phyloP scores from a whole-genome alignment of 768 basidiomycete genomes.

The Russula vinacea region DNA sequence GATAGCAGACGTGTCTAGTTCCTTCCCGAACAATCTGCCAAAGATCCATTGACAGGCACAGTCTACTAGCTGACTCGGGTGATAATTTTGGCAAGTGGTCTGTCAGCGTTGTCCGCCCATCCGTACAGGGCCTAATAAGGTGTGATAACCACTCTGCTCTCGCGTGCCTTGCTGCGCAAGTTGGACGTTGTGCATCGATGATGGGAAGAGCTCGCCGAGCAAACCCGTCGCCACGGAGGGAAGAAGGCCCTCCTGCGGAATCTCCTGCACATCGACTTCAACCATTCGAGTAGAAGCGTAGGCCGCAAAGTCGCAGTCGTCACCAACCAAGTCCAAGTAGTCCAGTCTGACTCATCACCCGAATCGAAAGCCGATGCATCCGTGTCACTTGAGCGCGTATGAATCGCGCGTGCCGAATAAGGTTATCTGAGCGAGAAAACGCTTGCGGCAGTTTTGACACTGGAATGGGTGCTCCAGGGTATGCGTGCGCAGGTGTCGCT shows the following conservation, averaged over 20 bases:
- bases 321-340: slow-evolving; percentile 38
- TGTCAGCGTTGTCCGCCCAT: no score
- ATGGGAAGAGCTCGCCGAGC: slow-evolving; percentile 10
- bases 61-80: no score
- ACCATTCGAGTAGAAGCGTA: slow-evolving; percentile 33
- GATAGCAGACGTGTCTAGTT: no score
- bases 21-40: no score
- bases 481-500: slow-evolving; percentile 83
- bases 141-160: slow-evolving; percentile 19
- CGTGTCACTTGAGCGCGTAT: slow-evolving; percentile 46
- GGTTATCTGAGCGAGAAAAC: slow-evolving; percentile 88
- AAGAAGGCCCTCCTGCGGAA: slow-evolving; percentile 27
- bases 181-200: slow-evolving; percentile 22
- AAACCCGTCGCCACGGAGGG: slow-evolving; percentile 12
- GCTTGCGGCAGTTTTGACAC: slow-evolving; percentile 71
- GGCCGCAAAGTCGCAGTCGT: slow-evolving; percentile 28
- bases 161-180: slow-evolving; percentile 21
- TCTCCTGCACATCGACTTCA: slow-evolving; percentile 28
- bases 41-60: no score
- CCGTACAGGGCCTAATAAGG: no score
- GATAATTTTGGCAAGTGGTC: no score
- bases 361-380: slow-evolving; percentile 29
- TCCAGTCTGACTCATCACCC: slow-evolving; percentile 35
- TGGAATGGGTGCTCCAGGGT: slow-evolving; percentile 84
- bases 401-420: slow-evolving; percentile 82